phyloP scores from a whole-genome alignment of 352 stramenopile species.

The Phytophthora ramorum region DNA sequence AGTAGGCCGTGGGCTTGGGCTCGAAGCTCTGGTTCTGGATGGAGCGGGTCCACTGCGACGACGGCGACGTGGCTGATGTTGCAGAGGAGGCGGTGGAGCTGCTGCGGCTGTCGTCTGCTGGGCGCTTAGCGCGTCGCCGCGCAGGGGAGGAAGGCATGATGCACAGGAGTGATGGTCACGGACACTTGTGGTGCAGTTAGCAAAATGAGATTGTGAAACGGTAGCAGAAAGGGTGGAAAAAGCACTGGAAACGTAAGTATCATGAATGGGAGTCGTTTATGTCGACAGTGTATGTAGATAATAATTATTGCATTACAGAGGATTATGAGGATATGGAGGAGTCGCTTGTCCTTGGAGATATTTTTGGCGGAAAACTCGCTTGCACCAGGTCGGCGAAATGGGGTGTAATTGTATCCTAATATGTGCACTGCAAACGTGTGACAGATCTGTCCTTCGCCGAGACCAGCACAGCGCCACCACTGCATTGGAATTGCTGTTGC shows the following conservation, averaged over 20 bases:
- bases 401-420: no score
- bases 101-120: constrained; percentile 9
- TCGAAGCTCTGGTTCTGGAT: constrained; percentile 69
- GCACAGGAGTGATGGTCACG: constrained; percentile 8
- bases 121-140: constrained; percentile 20
- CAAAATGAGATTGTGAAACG: constrained; percentile 14
- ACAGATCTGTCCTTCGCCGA: no score
- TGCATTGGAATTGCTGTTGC: neutral
- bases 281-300: neutral
- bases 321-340: neutral
- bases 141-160: neutral
- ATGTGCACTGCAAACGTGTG: no score
- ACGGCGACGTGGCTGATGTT: constrained; percentile 15
- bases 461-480: no score
- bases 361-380: no score
- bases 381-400: no score
- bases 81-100: neutral
- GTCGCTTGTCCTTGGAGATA: neutral
- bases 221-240: constrained; percentile 1
- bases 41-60: constrained; percentile 46
- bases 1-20: constrained; percentile 76
- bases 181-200: neutral
- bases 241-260: neutral
- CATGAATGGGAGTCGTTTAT: neutral
- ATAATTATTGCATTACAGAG: neutral